Base-by-base conservation (phyloP, 2,329 filamentous ascomycete species). In the Cytospora schulzeri region DNA sequence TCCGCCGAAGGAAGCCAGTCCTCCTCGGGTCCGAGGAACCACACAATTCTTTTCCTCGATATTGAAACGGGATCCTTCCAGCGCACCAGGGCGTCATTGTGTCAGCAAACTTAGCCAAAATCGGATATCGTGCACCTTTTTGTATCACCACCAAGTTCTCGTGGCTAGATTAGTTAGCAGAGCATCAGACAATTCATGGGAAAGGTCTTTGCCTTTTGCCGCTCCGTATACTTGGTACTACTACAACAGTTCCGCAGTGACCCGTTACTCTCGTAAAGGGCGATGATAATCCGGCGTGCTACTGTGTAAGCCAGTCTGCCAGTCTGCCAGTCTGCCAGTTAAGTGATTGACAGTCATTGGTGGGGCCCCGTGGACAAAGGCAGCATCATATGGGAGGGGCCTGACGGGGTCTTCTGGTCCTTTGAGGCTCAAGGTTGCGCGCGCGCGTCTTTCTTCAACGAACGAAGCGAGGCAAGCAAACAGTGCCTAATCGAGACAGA, bases 31-130 rank as follows among this genome's bases (percentile, higher is more conserved):
- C 35, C 35, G 35, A 38, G 56, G 24, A 33, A 35, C 55, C 59
- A 63, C 61, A 63, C 59, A 50, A 14, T 52, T 22, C 19, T 9
- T 60, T 48, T n/a, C 17, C 50, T 48, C 38, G 29, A 56, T 28
- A 48, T 19, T 26, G 29, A 35, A 4, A 48, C 41, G 33, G 26
- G 19, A 52, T 38, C 14, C 50, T 31, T 54, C 15, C 33, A 45
- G 64, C 52, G 52, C 56, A 57, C 56, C 60, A n/a, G 29, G 41
- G 50, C 62, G 51, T 61, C 54, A 29, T 29, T 61, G 54, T 57
- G 62, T 62, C 60, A 62, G 65, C 51, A 38, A 28, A 35, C 33
- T 35, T 63, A 41, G 22, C 61, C 28, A 17, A 17, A 57, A 63
- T 55, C 45, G 17, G 35, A 54, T n/a, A 31, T 33, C 26, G 57